A percentile compares a stretch with the other conserved stretches of the same genome.
phyloP scores from a whole-genome alignment of 2,329 filamentous ascomycete species.

The Seiridium unicorne region DNA sequence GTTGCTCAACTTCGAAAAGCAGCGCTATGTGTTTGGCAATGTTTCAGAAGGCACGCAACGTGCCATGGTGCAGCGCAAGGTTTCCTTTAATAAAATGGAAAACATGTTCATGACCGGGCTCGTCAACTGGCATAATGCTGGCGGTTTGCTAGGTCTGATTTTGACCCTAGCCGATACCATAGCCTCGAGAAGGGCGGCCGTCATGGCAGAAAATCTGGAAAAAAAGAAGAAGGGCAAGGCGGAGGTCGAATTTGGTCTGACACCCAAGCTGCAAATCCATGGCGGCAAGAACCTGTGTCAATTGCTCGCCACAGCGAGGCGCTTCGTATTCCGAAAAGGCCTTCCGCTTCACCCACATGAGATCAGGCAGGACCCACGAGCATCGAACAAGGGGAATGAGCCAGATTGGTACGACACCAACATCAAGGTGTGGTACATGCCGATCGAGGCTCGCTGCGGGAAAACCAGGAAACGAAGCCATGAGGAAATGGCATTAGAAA shows the following conservation, averaged over 20 bases:
- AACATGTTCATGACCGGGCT: conserved; percentile 82
- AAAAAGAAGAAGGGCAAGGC: conserved; percentile 36
- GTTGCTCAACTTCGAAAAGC: conserved; percentile 75
- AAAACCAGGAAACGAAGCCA: conserved; percentile 33
- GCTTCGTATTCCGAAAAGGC: conserved; percentile 83
- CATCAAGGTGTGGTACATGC: conserved; percentile 82
- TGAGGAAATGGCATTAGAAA: conserved; percentile 41
- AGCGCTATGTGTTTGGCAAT: conserved; percentile 83
- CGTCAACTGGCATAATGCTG: conserved; percentile 72
- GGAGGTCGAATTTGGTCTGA: conserved; percentile 10
- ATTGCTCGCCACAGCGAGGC: conserved; percentile 74
- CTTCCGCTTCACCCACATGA: conserved; percentile 74
- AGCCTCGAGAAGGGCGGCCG: conserved; percentile 42
- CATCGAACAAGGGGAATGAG: conserved; percentile 32
- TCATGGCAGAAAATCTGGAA: conserved; percentile 36
- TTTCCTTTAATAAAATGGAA: conserved; percentile 62
- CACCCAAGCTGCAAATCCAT: conserved; percentile 61
- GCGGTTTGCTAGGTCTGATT: conserved; percentile 82
- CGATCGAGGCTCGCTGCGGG: conserved; percentile 39
- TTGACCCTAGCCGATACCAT: conserved; percentile 76
- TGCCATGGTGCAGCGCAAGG: conserved; percentile 65
- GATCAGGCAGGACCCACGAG: conserved; percentile 47
- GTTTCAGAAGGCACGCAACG: conserved; percentile 83
- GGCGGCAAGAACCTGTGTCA: conserved; percentile 80
- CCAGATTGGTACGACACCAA: conserved; percentile 76